These are phyloP conservation scores for Beta lomatogona DNA, from an alignment of 179 eudicot species.

Conservation along the genomic window DNA sequence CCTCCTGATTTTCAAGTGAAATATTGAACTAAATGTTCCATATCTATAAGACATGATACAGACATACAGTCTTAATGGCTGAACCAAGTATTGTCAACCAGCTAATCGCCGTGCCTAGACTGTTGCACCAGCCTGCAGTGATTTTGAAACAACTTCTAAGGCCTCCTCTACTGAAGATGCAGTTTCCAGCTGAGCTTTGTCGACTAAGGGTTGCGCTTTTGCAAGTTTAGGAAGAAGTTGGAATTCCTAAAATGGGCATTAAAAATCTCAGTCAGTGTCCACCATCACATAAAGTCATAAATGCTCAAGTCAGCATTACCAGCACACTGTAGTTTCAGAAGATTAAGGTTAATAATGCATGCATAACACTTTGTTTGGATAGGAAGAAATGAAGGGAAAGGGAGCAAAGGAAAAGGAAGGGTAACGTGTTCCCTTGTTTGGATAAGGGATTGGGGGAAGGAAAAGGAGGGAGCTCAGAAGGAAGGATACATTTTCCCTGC, in stretches of 20 bases:
- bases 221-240: conserved; percentile 94
- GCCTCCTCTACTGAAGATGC: conserved; percentile 95
- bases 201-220: conserved; percentile 67
- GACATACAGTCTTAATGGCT: neutral
- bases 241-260: conserved; percentile 58
- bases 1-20: neutral
- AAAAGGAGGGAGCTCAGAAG: too few relatives aligned
- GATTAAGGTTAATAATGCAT: neutral
- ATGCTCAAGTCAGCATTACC: neutral
- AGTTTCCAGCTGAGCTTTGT: conserved; percentile 70
- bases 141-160: conserved; percentile 58
- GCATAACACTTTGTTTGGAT: neutral
- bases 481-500: too few relatives aligned
- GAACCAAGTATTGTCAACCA: neutral
- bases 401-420: too few relatives aligned
- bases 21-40: neutral
- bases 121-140: conserved; percentile 42
- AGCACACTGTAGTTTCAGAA: neutral
- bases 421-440: too few relatives aligned
- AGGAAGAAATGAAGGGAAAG: too few relatives aligned
- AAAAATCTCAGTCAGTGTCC: neutral
- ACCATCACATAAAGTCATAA: neutral
- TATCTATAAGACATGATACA: neutral
- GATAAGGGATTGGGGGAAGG: too few relatives aligned
- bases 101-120: conserved; percentile 11